These are phyloP conservation scores for Starmerella stigmatis DNA, from an alignment of 805 yeast species.

Conservation along the genomic window DNA sequence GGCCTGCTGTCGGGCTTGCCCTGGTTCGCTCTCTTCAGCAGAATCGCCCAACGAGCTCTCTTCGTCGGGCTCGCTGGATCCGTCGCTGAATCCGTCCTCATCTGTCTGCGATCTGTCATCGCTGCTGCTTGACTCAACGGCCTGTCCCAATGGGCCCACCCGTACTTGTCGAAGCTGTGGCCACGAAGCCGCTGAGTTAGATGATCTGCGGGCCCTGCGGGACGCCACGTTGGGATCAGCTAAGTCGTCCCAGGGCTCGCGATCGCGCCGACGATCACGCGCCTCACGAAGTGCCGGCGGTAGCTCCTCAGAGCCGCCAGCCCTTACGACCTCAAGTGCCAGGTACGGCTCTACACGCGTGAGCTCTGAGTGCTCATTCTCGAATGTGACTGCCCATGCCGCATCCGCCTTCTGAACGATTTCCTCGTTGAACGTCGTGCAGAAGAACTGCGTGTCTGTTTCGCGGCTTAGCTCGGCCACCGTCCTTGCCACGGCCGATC, in stretches of 20 bases:
- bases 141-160: not conserved
- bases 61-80: too few relatives aligned
- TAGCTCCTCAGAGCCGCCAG: not conserved
- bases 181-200: not conserved
- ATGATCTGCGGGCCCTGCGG: too few relatives aligned
- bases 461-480: conserved; percentile 50
- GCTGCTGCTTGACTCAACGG: not conserved
- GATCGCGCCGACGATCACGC: not conserved
- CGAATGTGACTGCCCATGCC: conserved; percentile 78
- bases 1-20: too few relatives aligned
- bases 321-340: conserved; percentile 68
- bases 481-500: conserved; percentile 74
- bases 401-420: conserved; percentile 78
- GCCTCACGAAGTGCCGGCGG: not conserved
- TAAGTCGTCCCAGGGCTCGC: not conserved
- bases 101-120: too few relatives aligned
- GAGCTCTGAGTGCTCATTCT: conserved; percentile 70
- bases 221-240: not conserved
- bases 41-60: too few relatives aligned
- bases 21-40: too few relatives aligned
- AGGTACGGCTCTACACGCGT: conserved; percentile 57
- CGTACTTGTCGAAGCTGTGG: not conserved
- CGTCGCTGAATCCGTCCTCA: too few relatives aligned
- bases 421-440: conserved; percentile 93
- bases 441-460: conserved; percentile 58